Evolutionary conservation across 305 asterid genomes (phyloP).

Genomic region (Fraxinus nigra): DNA sequence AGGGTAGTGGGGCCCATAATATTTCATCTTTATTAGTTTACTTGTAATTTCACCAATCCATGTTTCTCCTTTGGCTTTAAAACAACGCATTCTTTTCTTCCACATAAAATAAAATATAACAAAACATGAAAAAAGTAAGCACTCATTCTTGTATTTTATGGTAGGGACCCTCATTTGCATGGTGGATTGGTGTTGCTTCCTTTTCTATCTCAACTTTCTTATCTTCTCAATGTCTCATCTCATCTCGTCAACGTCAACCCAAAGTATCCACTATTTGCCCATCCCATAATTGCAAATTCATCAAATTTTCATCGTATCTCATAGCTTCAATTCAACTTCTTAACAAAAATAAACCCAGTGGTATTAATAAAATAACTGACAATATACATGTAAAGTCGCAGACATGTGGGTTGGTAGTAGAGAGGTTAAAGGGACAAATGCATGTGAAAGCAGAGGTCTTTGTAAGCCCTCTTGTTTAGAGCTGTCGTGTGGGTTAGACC

Average conservation of each 20-base stretch:
- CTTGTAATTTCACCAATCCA: slow-evolving; percentile 14
- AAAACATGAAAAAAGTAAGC: slow-evolving; percentile 61
- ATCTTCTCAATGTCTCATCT: not conserved
- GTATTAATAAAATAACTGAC: not conserved
- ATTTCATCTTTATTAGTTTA: not conserved
- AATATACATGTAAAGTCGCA: not conserved
- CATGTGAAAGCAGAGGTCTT: slow-evolving; percentile 40
- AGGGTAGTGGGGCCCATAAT: not conserved
- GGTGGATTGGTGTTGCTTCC: slow-evolving; percentile 3
- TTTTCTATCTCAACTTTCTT: slow-evolving; percentile 18
- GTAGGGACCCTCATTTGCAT: slow-evolving; percentile 54
- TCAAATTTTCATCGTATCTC: not conserved
- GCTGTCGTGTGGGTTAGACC: slow-evolving; percentile 24
- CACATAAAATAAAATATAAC: slow-evolving; percentile 30
- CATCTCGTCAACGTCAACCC: slow-evolving; percentile 30
- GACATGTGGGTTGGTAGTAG: slow-evolving; percentile 19
- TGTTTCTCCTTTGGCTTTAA: slow-evolving; percentile 40
- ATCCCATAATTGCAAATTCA: not conserved
- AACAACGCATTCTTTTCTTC: slow-evolving; percentile 65
- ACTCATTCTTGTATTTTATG: slow-evolving; percentile 53
- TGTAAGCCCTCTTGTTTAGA: slow-evolving; percentile 33
- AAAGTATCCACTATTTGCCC: not conserved
- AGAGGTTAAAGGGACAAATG: slow-evolving; percentile 35
- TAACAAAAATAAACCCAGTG: not conserved
- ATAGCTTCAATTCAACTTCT: not conserved